Base-by-base conservation (phyloP, 2,329 filamentous ascomycete genomes). In the Akanthomyces dipterigenus region DNA sequence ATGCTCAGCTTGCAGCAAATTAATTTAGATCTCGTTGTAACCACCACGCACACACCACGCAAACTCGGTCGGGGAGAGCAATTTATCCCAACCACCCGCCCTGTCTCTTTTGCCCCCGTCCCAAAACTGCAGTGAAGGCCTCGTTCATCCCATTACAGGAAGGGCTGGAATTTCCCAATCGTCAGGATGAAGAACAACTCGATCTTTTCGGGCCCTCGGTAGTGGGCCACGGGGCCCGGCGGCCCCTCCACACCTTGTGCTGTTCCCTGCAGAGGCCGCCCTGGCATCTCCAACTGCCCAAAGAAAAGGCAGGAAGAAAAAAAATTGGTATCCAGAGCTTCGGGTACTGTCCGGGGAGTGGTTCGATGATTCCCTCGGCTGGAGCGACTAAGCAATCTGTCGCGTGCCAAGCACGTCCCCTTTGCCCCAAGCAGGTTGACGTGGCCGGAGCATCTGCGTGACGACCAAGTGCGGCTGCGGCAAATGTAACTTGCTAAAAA, bases 161-260 rank as follows among this genome's bases (percentile, higher is more conserved):
- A 18, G 7, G 28, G n/a, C 55, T 36, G 7, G 46, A n/a, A 18
- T 43, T 50, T 18, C 8, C 8, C 31, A 56, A 48, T n/a, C 54
- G 54, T 56, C 42, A 56, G 48, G 54, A 56, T 46, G 40, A 28
- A 40, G 28, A 22, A n/a, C 46, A 5, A 8, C 26, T 45, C 46
- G 26, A 60, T 60, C 55, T 60, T 40, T 24, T 60, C 56, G 56
- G 56, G n/a, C 56, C 56, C 22, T 60, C 56, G 56, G 56, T 16
- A 36, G 55, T 60, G 56, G 56, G 18, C 31, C 31, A 8, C 11
- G n/a, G 18, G n/a, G 7, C 31, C 3, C 3, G 16, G 24, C 7
- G 12, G 38, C 38, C 48, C 48, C 34, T 40, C 56, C 46, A 53
- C 46, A 59, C 24, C 45, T 28, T n/a, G 24, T 2, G 24, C 34